phyloP scores from a whole-genome alignment of 2,329 filamentous ascomycete genomes.

The Colletotrichum gigasporum region DNA sequence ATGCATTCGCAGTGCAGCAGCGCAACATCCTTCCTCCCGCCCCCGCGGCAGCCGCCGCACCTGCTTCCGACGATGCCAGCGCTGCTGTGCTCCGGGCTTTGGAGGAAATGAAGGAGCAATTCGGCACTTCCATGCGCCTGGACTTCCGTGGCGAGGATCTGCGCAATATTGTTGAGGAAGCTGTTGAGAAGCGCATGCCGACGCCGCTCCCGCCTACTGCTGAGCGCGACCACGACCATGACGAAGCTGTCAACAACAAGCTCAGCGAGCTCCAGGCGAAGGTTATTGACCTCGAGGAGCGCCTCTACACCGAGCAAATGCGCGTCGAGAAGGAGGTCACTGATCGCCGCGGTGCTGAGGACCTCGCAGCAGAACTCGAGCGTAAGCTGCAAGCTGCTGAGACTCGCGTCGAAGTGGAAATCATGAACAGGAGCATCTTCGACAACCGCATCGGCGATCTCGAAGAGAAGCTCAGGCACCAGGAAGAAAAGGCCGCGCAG shows the following conservation, averaged over 20 bases:
- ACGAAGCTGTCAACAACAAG: slow-evolving; percentile 62
- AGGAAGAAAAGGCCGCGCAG: slow-evolving; percentile 71
- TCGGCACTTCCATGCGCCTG: slow-evolving; percentile 53
- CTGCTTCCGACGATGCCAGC: slow-evolving; percentile 39
- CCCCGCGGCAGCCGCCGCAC: slow-evolving; percentile 37
- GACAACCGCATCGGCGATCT: slow-evolving; percentile 73
- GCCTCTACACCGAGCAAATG: slow-evolving; percentile 56
- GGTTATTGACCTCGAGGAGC: slow-evolving; percentile 68
- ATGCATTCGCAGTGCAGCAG: slow-evolving; percentile 73
- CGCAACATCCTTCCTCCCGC: slow-evolving; percentile 46
- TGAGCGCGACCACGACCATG: slow-evolving; percentile 37
- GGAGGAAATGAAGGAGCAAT: slow-evolving; percentile 67
- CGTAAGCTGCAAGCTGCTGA: slow-evolving; percentile 66
- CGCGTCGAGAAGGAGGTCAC: slow-evolving; percentile 59
- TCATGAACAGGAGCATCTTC: slow-evolving; percentile 67
- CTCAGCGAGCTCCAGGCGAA: slow-evolving; percentile 68
- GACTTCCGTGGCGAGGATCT: slow-evolving; percentile 63
- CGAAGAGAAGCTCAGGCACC: slow-evolving; percentile 72
- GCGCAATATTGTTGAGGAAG: slow-evolving; percentile 70
- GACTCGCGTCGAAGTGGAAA: slow-evolving; percentile 68
- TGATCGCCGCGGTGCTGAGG: slow-evolving; percentile 61
- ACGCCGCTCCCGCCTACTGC: slow-evolving; percentile 44
- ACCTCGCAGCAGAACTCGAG: slow-evolving; percentile 60
- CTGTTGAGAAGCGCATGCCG: slow-evolving; percentile 66
- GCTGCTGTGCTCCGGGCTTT: slow-evolving; percentile 73